Evolutionary conservation across 768 basidiomycete species (phyloP), one percentile per base, ranked within the genome.

Genomic region (Termitomyces sp.): DNA sequence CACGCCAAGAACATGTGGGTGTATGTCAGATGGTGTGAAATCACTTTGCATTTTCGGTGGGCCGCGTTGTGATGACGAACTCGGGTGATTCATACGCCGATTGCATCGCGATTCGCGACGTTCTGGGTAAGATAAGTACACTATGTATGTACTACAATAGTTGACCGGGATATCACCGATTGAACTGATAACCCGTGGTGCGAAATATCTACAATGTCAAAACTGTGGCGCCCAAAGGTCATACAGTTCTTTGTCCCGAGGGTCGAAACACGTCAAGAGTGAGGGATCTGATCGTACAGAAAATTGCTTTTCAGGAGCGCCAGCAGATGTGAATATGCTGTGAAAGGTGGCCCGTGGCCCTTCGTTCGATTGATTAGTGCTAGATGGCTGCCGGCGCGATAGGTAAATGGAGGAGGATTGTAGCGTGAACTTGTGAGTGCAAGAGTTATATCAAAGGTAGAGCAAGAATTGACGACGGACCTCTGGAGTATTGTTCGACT

Each of bases 201-300:
- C 38, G 25, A 52, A 11, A 23, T 29, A 44, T 31, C 40, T 22
- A 20, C 20, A 36, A 25, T 22, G 25, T 63, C 61, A 75, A 56
- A 66, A 62, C 57, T 70, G 77, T 4, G 87, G 85, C 27, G 76
- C 86, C 90, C 91, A 92, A 10, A 91, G 74, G 42, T 84, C 81
- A 61, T 91, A 91, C 20, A 93, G 74, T 60, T 90, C 86, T 70
- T 77, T 84, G 70, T 93, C 91, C 22, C 78, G 74, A 13, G 82
- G 78, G 67, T 92, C 89, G 62, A 93, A 93, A 58, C 82, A 87
- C 32, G 88, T 88, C 52, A 83, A 65, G 39, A 90, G 72, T 7
- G 85, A 71, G 5, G 85, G 80, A 66, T 91, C 89, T 22, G 82
- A 72, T 39, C 86, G 84, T 61, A 90, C 77, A 20, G 71, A 60